A percentile compares a stretch with the other conserved stretches of the same genome.
These are phyloP conservation scores for Phoma sp. DNA, from an alignment of 2,329 filamentous ascomycete species.

Conservation along the genomic window DNA sequence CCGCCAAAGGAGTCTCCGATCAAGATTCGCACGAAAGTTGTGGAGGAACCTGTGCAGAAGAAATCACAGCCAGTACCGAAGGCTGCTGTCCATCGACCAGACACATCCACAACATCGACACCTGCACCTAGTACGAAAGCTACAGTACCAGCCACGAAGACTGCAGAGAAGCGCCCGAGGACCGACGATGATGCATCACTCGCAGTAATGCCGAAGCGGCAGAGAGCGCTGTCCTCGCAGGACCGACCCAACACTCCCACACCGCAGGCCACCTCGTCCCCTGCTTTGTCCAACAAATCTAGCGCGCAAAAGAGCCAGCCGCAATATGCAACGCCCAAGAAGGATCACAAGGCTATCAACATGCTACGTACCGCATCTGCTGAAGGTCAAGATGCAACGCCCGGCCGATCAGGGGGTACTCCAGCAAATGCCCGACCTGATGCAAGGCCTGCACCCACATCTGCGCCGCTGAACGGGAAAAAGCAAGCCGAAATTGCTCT, in stretches of 20 bases:
- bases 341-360: constrained; percentile 41
- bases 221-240: constrained; percentile 37
- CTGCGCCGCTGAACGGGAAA: constrained; percentile 40
- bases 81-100: constrained; percentile 33
- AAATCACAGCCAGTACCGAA: constrained; percentile 40
- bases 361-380: constrained; percentile 48
- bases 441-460: constrained; percentile 35
- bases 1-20: constrained; percentile 25
- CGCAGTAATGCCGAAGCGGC: constrained; percentile 41
- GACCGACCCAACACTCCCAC: constrained; percentile 45
- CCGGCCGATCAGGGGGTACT: constrained; percentile 43
- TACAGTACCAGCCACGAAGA: constrained; percentile 20
- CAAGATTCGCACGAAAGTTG: constrained; percentile 28
- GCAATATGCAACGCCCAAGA: constrained; percentile 45
- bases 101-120: constrained; percentile 25
- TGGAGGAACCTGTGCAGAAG: constrained; percentile 27
- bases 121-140: constrained; percentile 21
- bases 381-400: constrained; percentile 46
- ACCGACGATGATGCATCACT: constrained; percentile 42
- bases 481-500: constrained; percentile 45
- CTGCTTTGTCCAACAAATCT: constrained; percentile 38
- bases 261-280: constrained; percentile 36
- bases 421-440: constrained; percentile 36
- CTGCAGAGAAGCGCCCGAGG: constrained; percentile 47
- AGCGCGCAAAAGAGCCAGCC: constrained; percentile 40